Evolutionary conservation across 2,329 filamentous ascomycete species (phyloP).

Genomic region (Polytolypa hystricis): DNA sequence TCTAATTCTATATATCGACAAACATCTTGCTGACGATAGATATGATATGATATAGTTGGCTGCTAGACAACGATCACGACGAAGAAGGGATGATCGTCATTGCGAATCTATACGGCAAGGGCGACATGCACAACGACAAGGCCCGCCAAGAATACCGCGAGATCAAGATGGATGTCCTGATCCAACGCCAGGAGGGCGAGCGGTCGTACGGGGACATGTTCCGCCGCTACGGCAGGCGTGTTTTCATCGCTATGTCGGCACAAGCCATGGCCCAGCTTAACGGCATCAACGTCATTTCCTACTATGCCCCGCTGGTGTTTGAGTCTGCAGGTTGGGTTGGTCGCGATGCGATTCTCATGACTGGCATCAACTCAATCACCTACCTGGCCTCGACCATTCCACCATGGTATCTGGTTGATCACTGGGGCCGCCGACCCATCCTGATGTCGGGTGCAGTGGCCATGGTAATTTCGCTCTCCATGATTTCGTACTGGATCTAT

Average conservation of each 20-base stretch:
- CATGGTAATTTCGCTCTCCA: slow-evolving; percentile 78
- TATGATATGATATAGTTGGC: slow-evolving; percentile 54
- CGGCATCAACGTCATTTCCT: slow-evolving; percentile 98
- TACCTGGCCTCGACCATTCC: slow-evolving; percentile 89
- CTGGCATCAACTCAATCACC: slow-evolving; percentile 84
- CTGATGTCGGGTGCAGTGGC: slow-evolving; percentile 78
- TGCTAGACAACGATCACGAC: slow-evolving; percentile 93
- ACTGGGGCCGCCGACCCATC: slow-evolving; percentile 80
- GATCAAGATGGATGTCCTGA: slow-evolving; percentile 95
- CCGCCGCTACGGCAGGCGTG: slow-evolving; percentile 75
- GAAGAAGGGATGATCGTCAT: slow-evolving; percentile 98
- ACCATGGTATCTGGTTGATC: slow-evolving; percentile 93
- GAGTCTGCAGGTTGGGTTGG: slow-evolving; percentile 94
- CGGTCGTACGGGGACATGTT: slow-evolving; percentile 92
- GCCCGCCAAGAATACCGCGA: slow-evolving; percentile 94
- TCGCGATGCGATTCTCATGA: slow-evolving; percentile 88
- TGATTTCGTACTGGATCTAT: slow-evolving; percentile 92
- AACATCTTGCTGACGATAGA: slow-evolving; percentile 20
- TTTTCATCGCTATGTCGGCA: slow-evolving; percentile 97
- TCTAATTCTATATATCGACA: slow-evolving; percentile 2
- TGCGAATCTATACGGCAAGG: slow-evolving; percentile 90
- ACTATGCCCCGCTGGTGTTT: slow-evolving; percentile 94
- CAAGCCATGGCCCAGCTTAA: slow-evolving; percentile 93
- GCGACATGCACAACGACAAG: slow-evolving; percentile 86
- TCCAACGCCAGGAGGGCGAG: slow-evolving; percentile 91